Evolutionary conservation across 2,329 filamentous ascomycete genomes (phyloP), one percentile per base, ranked within the genome.

Genomic region (Phialophora macrospora): DNA sequence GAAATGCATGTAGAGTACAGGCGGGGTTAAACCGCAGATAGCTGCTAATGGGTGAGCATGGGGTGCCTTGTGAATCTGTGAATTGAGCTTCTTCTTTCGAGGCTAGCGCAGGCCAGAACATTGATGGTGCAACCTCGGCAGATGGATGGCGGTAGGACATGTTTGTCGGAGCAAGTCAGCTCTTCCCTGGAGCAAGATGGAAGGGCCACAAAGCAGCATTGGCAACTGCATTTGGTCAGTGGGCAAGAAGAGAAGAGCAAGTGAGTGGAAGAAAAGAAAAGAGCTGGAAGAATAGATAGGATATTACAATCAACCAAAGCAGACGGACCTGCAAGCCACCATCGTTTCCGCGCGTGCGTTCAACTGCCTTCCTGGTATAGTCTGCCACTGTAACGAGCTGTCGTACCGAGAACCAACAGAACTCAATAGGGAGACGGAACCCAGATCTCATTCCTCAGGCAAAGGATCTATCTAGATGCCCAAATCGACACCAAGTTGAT

Each of bases 401-500:
- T 9, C 20, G 20, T 22, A n/a, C 24, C 20, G 14, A n/a, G 17
- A 44, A n/a, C 38, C 14, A 44, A 24, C 0, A 51, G 22, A 12
- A 26, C 4, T 7, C 26, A 48, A 48, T 12, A 34, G 3, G 4
- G 30, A 28, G n/a, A 9, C 56, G 4, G 22, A 51, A 51, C 14
- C 3, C 20, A 20, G 4, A 4, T 51, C 24, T 26, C 6, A 51
- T 51, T 51, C 2, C 48, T 17, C 2, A 14, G 8, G 24, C 14
- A 26, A 6, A 24, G 22, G 48, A 28, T 51, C 48, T 55, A 55
- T 20, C 7, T 57, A 51, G 28, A 66, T 44, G 4, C 41, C 54
- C 24, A 64, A 20, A 34, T 57, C 60, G 2, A 68, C 12, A 26
- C 51, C 60, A 46, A 67, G 59, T n/a, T 63, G 62, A 14, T 63